A percentile compares a stretch with the other conserved stretches of the same genome.
phyloP scores from a whole-genome alignment of 768 basidiomycete species.

The Tricholoma matsutake region DNA sequence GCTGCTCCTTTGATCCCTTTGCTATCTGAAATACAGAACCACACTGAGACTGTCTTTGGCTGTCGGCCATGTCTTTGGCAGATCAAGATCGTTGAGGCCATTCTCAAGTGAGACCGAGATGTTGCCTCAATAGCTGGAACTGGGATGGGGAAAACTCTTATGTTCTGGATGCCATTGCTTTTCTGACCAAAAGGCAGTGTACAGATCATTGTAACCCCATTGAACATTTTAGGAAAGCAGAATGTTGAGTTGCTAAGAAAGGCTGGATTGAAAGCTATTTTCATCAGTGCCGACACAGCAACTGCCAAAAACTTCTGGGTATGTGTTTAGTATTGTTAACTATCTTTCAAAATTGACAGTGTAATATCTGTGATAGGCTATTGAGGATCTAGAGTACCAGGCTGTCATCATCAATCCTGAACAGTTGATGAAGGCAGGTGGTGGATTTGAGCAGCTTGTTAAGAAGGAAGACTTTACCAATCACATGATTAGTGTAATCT shows the following conservation, averaged over 20 bases:
- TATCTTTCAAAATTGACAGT: background rate
- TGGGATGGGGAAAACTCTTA: conserved; percentile 29
- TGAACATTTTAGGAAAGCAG: conserved; percentile 24
- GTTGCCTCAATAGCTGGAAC: conserved; percentile 25
- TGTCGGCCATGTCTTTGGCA: conserved; percentile 21
- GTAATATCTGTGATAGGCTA: background rate
- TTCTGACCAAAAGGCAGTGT: conserved; percentile 11
- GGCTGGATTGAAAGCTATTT: conserved; percentile 16
- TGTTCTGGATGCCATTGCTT: conserved; percentile 30
- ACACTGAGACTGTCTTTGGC: background rate
- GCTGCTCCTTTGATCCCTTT: background rate
- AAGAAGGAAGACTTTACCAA: conserved; percentile 13
- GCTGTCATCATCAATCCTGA: background rate
- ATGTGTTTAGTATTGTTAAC: background rate
- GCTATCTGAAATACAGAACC: background rate
- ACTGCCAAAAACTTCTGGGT: conserved; percentile 12
- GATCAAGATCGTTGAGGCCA: conserved; percentile 11
- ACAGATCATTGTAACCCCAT: conserved; percentile 23
- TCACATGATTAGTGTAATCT: conserved; percentile 21
- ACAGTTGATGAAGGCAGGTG: background rate
- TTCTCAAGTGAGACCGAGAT: conserved; percentile 17
- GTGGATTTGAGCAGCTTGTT: background rate
- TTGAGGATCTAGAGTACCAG: background rate
- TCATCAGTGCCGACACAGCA: conserved; percentile 16
- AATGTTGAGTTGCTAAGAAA: conserved; percentile 9